These are phyloP conservation scores for Hypholoma sublateritium DNA, from an alignment of 768 basidiomycete genomes.

Conservation along the genomic window DNA sequence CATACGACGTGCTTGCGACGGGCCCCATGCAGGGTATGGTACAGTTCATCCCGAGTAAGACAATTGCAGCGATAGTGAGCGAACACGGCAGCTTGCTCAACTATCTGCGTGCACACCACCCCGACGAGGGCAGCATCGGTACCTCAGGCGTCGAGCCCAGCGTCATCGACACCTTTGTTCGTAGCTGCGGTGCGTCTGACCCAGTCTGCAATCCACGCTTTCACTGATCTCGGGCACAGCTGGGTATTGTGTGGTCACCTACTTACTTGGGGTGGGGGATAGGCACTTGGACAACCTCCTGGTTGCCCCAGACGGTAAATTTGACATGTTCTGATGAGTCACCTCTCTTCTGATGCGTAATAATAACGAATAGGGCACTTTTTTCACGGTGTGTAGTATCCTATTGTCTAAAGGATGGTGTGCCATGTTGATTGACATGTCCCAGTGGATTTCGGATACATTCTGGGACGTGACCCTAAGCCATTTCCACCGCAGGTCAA, in stretches of 20 bases:
- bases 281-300: constrained; percentile 95
- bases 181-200: constrained; percentile 81
- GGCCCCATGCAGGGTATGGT: constrained; percentile 92
- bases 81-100: constrained; percentile 88
- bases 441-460: constrained; percentile 97
- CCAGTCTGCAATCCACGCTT: not conserved
- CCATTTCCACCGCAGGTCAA: constrained; percentile 98
- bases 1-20: constrained; percentile 92
- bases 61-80: constrained; percentile 90
- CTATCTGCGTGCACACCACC: constrained; percentile 82
- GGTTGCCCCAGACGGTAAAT: constrained; percentile 82
- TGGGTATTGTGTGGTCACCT: constrained; percentile 97
- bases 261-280: constrained; percentile 94
- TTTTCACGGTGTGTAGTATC: constrained; percentile 75
- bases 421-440: constrained; percentile 1
- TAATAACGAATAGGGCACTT: constrained; percentile 65
- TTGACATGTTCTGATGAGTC: constrained; percentile 2
- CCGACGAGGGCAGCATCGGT: constrained; percentile 93
- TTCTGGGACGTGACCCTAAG: constrained; percentile 95
- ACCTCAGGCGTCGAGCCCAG: constrained; percentile 93
- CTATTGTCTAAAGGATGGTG: not conserved
- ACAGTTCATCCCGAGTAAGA: constrained; percentile 95
- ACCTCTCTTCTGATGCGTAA: not conserved
- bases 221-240: constrained; percentile 47
- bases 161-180: constrained; percentile 94